Evolutionary conservation across 768 basidiomycete genomes (phyloP), one percentile per base, ranked within the genome.

Genomic region (Suillus subaureus): DNA sequence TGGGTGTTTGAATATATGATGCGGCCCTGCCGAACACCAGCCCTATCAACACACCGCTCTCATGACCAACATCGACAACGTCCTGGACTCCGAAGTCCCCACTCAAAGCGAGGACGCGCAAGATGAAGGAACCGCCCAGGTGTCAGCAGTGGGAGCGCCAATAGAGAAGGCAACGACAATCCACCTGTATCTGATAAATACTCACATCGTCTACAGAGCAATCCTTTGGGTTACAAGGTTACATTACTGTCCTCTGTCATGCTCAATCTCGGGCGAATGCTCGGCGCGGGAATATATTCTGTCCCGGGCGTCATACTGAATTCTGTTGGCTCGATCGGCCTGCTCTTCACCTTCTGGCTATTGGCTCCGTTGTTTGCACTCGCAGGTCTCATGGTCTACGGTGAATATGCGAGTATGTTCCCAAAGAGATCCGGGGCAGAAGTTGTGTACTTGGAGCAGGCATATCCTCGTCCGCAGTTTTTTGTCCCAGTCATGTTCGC

Each of bases 371-470:
- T 64, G 6, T 43, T 64, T 33, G 63, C 63, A 60, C 57, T 64
- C 11, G 58, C 57, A 40, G 63, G 63, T 40, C 21, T 64, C 54
- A 61, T 43, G 57, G 13, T 64, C 5, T 84, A 79, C 65, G 75
- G 81, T 16, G 84, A 85, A 69, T 80, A 81, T 39, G 79, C 80
- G 2, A 76, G 80, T 42, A 81, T 82, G 71, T 84, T 84, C 68
- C n/a, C n/a, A n/a, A n/a, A n/a, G n/a, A n/a, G n/a, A n/a, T n/a
- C n/a, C n/a, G n/a, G n/a, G n/a, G n/a, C n/a, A n/a, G n/a, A n/a
- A n/a, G 83, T 84, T 7, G 84, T 80, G 3, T 84, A 82, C 62
- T 73, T 83, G 16, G 81, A 83, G 31, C 69, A 71, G 18, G 66
- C 69, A 18, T 72, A 72, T 63, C 66, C 55, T 21, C 66, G 64